These are phyloP conservation scores for Spergularia bocconei DNA, from an alignment of 148 eudicot genomes.

Conservation along the genomic window DNA sequence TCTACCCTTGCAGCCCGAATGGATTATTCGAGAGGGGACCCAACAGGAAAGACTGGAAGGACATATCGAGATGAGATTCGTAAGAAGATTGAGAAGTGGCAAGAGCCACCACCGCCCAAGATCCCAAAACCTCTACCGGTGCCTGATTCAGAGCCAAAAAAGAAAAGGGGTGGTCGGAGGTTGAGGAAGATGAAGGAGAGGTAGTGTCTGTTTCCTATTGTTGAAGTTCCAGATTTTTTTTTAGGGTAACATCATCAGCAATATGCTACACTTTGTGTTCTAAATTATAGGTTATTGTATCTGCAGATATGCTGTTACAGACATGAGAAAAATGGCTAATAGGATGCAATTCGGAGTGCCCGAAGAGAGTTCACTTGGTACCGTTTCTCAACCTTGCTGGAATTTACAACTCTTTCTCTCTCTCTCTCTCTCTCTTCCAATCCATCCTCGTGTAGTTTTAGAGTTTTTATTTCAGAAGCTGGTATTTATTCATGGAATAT, in stretches of 20 bases:
- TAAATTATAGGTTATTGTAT: constrained; percentile 8
- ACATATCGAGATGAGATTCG: constrained; percentile 66
- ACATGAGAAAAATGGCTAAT: constrained; percentile 94
- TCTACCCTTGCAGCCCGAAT: constrained; percentile 93
- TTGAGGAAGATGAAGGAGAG: constrained; percentile 97
- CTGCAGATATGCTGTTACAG: constrained; percentile 84
- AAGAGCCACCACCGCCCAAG: constrained; percentile 98
- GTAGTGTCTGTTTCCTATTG: constrained; percentile 22
- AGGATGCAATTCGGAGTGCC: constrained; percentile 98
- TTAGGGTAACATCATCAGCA: background rate
- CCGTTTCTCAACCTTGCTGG: background rate
- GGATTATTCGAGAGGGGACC: constrained; percentile 87
- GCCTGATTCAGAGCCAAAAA: constrained; percentile 97
- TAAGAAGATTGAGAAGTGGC: constrained; percentile 98
- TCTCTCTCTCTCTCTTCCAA: background rate
- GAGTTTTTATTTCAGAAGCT: background rate
- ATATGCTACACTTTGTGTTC: background rate
- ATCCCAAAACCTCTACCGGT: constrained; percentile 97
- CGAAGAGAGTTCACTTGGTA: constrained; percentile 94
- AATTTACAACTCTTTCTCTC: background rate
- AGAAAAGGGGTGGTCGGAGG: constrained; percentile 96
- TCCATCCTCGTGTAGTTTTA: background rate
- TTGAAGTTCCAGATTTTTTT: background rate
- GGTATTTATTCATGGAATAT: constrained; percentile 1
- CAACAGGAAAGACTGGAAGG: constrained; percentile 78